Base-by-base conservation (phyloP, 177 flowering plant genomes). In the Vitis hybrid region DNA sequence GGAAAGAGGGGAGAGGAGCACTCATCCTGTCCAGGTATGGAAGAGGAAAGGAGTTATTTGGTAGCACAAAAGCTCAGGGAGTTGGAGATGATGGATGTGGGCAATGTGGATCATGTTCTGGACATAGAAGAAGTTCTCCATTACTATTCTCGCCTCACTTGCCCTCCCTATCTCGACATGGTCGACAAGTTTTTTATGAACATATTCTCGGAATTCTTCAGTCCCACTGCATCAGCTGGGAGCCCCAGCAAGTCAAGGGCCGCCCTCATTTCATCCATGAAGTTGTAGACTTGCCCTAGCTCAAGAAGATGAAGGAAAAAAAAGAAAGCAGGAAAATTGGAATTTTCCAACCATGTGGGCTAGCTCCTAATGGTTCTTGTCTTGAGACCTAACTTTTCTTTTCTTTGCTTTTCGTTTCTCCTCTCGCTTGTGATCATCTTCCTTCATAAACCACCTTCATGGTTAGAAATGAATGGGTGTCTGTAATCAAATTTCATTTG, bases 91-190 rank as follows among this genome's bases (percentile, higher is more conserved):
- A 61, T 89, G 80, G 92, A 85, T 21, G 11, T 65, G 68, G 75
- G 75, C 52, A 74, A 91, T 62, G 79, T 85, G 60, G 94, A 93
- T 46, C 89, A 85, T 79, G 76, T 80, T 4, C 32, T 83, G 62
- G 98, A 93, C 72, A 79, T 91, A 3, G 91, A 90, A 72, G 97
- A 91, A 75, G 86, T 90, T 61, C 81, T 90, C 11, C 88, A 90
- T 48, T 90, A 85, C 81, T 90, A 93, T 62, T 90, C 98, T 52
- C 80, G 86, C 18, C 86, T 93, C 6, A 89, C 84, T 9, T 87
- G 92, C 67, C 95, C 98, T 0, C 79, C 80, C 46, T 93, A 91
- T 68, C 68, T 87, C n/a, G 91, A 90, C 62, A 88, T 93, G 18
- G 86, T 93, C 19, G 90, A 93, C 74, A 81, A 76, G 72, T 90